phyloP scores from a whole-genome alignment of 805 yeast genomes.

The Sungouiozyma intestinalis region DNA sequence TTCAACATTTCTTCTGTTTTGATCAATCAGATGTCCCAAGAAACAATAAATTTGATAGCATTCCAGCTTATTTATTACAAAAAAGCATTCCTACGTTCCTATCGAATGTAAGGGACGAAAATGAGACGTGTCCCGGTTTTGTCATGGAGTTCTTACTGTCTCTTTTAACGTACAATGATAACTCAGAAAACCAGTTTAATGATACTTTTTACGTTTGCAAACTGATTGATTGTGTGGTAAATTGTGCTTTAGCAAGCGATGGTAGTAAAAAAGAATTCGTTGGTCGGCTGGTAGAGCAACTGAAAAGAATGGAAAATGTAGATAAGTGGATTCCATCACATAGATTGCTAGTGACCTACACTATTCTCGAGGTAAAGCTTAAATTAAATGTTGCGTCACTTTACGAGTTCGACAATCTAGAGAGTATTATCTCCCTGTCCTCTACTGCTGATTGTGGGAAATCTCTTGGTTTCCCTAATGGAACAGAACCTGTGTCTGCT shows the following conservation, averaged over 20 bases:
- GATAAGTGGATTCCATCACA: conserved; percentile 82
- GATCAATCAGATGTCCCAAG: conserved; percentile 54
- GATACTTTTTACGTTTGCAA: conserved; percentile 59
- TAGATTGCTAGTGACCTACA: conserved; percentile 35
- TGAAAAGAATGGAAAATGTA: conserved; percentile 64
- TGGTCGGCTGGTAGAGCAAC: conserved; percentile 37
- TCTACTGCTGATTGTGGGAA: conserved; percentile 27
- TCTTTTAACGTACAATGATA: conserved; percentile 74
- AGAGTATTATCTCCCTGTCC: conserved; percentile 40
- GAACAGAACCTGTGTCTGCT: conserved; percentile 8
- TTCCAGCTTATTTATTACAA: conserved; percentile 58
- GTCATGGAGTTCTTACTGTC: conserved; percentile 57
- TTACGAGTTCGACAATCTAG: conserved; percentile 35
- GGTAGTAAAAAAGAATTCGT: conserved; percentile 37
- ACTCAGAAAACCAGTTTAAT: conserved; percentile 62
- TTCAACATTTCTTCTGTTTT: conserved; percentile 63
- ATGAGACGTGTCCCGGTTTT: conserved; percentile 50
- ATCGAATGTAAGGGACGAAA: conserved; percentile 47
- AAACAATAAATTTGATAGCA: conserved; percentile 71
- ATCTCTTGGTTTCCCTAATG: neutral
- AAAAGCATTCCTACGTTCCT: conserved; percentile 57
- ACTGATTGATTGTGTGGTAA: conserved; percentile 46
- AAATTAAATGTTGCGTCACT: conserved; percentile 47
- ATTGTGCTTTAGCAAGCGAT: conserved; percentile 29
- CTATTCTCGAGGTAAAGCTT: conserved; percentile 51